These are phyloP conservation scores for Diaporthe aspalathi DNA, from an alignment of 2,329 filamentous ascomycete species.

Conservation along the genomic window DNA sequence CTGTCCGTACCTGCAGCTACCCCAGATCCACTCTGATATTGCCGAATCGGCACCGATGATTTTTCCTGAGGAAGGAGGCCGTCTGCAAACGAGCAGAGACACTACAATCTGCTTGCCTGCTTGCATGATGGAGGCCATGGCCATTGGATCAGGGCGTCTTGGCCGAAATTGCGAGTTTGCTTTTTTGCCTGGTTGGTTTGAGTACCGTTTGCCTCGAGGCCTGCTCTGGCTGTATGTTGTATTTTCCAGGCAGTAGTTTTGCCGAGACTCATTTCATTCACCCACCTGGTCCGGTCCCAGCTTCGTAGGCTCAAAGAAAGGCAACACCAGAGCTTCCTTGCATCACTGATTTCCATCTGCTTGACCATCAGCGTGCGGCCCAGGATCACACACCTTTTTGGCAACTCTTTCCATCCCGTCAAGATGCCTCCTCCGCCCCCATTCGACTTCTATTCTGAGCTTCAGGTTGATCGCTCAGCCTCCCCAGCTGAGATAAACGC, in stretches of 20 bases:
- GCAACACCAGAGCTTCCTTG: not conserved
- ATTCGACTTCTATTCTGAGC: constrained; percentile 44
- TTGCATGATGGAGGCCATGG: not conserved
- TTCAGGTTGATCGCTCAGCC: constrained; percentile 43
- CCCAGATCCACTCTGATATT: not conserved
- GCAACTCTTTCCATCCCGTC: not conserved
- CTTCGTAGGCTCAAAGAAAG: not conserved
- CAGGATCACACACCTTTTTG: not conserved
- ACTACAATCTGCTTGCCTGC: not conserved
- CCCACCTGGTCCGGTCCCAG: not conserved
- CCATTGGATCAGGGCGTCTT: not conserved
- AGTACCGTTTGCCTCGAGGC: not conserved
- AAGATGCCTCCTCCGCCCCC: constrained; percentile 18
- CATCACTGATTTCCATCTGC: not conserved
- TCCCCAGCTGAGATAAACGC: constrained; percentile 42
- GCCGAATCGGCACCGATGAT: constrained; percentile 24
- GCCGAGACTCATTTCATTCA: not conserved
- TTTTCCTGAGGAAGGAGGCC: not conserved
- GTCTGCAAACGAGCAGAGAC: constrained; percentile 14
- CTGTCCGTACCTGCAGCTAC: constrained; percentile 27
- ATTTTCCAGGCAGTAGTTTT: not conserved
- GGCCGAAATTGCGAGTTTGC: not conserved
- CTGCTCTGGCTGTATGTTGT: not conserved
- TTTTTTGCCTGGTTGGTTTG: not conserved
- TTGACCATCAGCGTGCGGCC: not conserved